phyloP scores from a whole-genome alignment of 345 rosid genomes.

The Clausena lansium region DNA sequence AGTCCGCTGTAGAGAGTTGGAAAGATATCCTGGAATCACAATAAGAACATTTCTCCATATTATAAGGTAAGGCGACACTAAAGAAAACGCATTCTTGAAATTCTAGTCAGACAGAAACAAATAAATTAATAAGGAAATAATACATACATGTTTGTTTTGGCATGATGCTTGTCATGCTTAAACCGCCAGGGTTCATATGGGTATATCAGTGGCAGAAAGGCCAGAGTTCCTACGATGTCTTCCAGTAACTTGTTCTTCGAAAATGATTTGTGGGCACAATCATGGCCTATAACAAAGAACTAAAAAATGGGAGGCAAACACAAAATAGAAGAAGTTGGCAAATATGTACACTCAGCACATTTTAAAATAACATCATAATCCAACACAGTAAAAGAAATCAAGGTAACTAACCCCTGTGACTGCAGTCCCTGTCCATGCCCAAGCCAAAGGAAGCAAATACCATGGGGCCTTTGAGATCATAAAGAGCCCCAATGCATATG shows the following conservation, averaged over 20 bases:
- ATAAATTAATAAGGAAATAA: conserved; percentile 8
- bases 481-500: conserved; percentile 77
- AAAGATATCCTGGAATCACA: not conserved
- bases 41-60: not conserved
- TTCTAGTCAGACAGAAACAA: not conserved
- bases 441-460: conserved; percentile 92
- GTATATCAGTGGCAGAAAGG: conserved; percentile 82
- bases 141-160: conserved; percentile 89
- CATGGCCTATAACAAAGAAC: conserved; percentile 99
- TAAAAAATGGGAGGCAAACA: conserved; percentile 27
- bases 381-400: not conserved
- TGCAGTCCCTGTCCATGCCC: conserved; percentile 99
- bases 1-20: not conserved
- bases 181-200: conserved; percentile 98
- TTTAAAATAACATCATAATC: not conserved
- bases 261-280: conserved; percentile 96
- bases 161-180: conserved; percentile 94
- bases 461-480: conserved; percentile 87
- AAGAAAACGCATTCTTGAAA: not conserved
- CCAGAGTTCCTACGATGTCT: conserved; percentile 92
- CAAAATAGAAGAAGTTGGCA: conserved; percentile 19
- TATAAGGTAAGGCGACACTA: not conserved
- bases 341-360: not conserved
- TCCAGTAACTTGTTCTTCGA: conserved; percentile 84
- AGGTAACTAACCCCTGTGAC: conserved; percentile 65